Evolutionary conservation across 176 grass and related monocot species (phyloP).

Genomic region (Echinochloa phyllopogon): DNA sequence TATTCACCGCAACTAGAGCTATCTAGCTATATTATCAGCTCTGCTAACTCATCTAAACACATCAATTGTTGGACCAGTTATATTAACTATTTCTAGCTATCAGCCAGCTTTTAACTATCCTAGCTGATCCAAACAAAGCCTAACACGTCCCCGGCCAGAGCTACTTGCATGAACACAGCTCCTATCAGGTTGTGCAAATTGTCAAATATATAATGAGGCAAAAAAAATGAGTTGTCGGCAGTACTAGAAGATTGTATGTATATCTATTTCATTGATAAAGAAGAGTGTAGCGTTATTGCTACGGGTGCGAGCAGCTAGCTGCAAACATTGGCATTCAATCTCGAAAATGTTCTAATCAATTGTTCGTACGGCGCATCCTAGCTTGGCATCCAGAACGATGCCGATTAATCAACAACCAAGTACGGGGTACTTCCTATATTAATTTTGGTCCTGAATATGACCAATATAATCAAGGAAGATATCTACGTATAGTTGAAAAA

Average conservation of each 20-base stretch:
- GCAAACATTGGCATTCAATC: not conserved
- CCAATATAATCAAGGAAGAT: not conserved
- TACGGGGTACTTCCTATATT: not conserved
- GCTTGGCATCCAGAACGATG: slow-evolving; percentile 29
- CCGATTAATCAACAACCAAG: slow-evolving; percentile 40
- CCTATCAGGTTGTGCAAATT: not conserved
- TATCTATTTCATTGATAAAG: not conserved
- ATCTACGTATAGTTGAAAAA: not conserved
- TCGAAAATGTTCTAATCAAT: not conserved
- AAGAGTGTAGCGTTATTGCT: not conserved
- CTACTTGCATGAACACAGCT: not conserved
- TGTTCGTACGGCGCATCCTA: slow-evolving; percentile 1
- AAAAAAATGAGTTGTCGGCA: too few species aligned
- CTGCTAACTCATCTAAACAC: too few species aligned
- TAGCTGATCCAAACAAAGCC: too few species aligned
- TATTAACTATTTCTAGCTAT: too few species aligned
- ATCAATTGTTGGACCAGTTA: too few species aligned
- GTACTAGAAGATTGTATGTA: too few species aligned
- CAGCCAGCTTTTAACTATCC: too few species aligned
- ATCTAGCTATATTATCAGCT: too few species aligned
- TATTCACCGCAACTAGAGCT: too few species aligned
- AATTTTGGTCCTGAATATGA: not conserved
- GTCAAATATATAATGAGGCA: too few species aligned
- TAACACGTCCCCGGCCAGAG: not conserved
- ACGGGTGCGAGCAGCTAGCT: not conserved